Evolutionary conservation across 495 filamentous ascomycete species (phyloP), one percentile per base, ranked within the genome.

Genomic region (Podospora australis): DNA sequence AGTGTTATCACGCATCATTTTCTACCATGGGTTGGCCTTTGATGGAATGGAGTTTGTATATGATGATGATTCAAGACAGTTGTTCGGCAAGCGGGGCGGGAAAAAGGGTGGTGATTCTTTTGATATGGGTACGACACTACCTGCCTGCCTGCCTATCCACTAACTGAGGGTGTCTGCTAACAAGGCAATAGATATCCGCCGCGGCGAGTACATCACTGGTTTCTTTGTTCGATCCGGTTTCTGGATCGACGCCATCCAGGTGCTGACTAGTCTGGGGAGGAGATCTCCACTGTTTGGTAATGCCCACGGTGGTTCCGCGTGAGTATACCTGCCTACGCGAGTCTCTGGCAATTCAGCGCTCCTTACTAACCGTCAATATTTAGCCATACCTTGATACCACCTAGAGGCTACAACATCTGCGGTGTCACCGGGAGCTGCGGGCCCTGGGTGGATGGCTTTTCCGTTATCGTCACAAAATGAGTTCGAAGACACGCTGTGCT

Each of bases 11-110:
- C 78, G 77, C 6, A 78, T 96, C 40, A 78, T 80, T 32, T 69
- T 96, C 6, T 95, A 89, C 54, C 84, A 90, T 56, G 89, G 86
- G 0, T 67, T 70, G 48, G 83, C 86, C 6, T 52, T 97, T 40
- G 87, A 95, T 62, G 92, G 92, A 0, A 54, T 98, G 9, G 92
- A 96, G 59, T 96, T 98, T 61, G 76, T 84, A 50, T 98, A 96
- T 58, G 92, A 96, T 51, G 90, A 97, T 64, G 74, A 74, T 21
- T 86, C 85, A 2, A 86, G 76, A 48, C 91, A 98, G 64, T 68
- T 98, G 11, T 95, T 98, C 71, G 92, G 92, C 19, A 90, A 88
- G 53, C 74, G 78, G 50, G 88, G 85, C 6, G 88, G 86, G 1
- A 84, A 85, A 53, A 68, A 73, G 30, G 85, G 84, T 7, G 87